These are phyloP conservation scores for Alternaria consortialis DNA, from an alignment of 2,329 filamentous ascomycete genomes.

Conservation along the genomic window DNA sequence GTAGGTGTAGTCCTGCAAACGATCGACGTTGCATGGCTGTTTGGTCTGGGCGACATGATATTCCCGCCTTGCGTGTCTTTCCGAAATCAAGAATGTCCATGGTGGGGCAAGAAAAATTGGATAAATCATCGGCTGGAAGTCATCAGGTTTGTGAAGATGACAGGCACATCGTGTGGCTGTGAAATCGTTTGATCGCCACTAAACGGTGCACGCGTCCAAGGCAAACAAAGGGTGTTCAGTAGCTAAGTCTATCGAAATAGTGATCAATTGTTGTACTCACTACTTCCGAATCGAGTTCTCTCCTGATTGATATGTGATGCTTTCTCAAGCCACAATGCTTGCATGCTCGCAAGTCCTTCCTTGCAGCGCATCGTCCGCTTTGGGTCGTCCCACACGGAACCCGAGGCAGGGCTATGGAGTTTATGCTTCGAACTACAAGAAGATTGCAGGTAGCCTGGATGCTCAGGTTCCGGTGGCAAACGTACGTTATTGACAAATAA, in stretches of 20 bases:
- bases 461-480: constrained; percentile 7
- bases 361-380: constrained; percentile 14
- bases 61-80: neutral
- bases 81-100: neutral
- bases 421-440: constrained; percentile 4
- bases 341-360: constrained; percentile 7
- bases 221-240: neutral
- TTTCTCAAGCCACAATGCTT: neutral
- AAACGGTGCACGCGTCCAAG: neutral
- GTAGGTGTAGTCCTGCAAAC: neutral
- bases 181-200: neutral
- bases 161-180: no score
- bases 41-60: neutral
- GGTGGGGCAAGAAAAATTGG: neutral
- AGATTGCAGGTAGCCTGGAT: constrained; percentile 19
- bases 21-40: neutral
- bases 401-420: constrained; percentile 5
- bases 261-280: neutral
- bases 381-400: constrained; percentile 1
- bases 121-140: no score
- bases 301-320: neutral
- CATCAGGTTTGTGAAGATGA: no score
- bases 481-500: constrained; percentile 37
- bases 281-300: neutral
- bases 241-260: neutral